Evolutionary conservation across 73 alveolate species (phyloP), one percentile per base, ranked within the genome.

Genomic region (Effrenium voratum): DNA sequence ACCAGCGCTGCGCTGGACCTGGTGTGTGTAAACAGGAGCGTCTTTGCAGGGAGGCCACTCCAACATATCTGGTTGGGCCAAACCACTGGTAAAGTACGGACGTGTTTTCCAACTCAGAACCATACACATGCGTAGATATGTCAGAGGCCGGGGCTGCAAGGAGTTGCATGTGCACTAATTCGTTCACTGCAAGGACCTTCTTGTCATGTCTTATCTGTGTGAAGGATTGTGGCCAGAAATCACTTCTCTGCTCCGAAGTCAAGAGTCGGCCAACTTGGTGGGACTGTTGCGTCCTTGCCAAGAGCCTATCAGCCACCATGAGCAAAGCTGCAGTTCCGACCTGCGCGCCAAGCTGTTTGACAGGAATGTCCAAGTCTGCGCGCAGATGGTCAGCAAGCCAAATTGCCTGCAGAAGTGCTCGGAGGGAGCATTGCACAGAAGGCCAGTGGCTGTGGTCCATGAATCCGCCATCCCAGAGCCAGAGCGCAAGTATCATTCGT

Each of bases 61-160:
- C 88, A 43, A 77, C 88, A 44, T 77, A 77, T 43, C 88, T 77
- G 60, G 88, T 41, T 41, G 88, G 88, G 43, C 88, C 88, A 44
- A 77, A 77, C 88, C 88, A 77, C 43, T 77, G 88, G 88, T 41
- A 77, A 36, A 77, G 43, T 0, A 44, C 63, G 15, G 57, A 26
- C 44, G 38, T 19, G 43, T 77, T 63, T 41, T 12, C 43, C 36
- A 26, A 22, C 13, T 43, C 0, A 41, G 55, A 41, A 19, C 88
- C 88, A 40, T 77, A 77, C 1, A 16, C 28, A 6, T 45, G 38
- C 88, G 70, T 57, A 22, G 2, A 30, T 22, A 77, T 38, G 40
- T 41, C 66, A 41, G 26, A 0, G 59, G 66, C 36, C 38, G 63
- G 63, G 59, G 43, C 88, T 43, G 63, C 88, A 6, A 77, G 41